phyloP scores from a whole-genome alignment of 305 asterid genomes.

The Striga hermonthica region DNA sequence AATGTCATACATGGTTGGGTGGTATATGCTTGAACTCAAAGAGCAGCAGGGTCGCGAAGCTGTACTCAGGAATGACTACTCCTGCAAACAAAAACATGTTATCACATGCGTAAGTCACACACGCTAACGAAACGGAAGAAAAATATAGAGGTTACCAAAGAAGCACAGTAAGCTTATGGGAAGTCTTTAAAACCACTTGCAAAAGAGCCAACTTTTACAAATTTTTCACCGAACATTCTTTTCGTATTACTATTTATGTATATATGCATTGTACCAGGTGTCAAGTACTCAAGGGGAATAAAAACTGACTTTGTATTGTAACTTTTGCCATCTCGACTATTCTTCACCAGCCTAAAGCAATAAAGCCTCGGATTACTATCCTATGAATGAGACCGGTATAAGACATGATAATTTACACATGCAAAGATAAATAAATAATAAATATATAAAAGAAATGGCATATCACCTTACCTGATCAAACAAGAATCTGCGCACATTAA shows the following conservation, averaged over 20 bases:
- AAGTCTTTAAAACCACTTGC: no score
- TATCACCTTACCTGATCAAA: conserved; percentile 48
- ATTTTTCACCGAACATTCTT: neutral
- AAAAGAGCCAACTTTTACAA: neutral
- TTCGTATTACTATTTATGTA: no score
- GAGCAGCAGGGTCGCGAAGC: conserved; percentile 69
- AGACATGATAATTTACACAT: no score
- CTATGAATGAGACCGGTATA: conserved; percentile 23
- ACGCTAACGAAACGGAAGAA: no score
- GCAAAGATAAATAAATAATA: no score
- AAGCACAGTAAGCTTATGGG: no score
- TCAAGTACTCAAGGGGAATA: conserved; percentile 75
- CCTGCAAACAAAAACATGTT: conserved; percentile 27
- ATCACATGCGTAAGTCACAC: no score
- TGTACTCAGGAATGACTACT: conserved; percentile 61
- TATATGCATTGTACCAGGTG: conserved; percentile 46
- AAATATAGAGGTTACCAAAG: no score
- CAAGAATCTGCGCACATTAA: conserved; percentile 70
- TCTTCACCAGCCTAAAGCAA: conserved; percentile 74
- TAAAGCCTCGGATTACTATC: conserved; percentile 69
- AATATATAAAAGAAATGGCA: no score
- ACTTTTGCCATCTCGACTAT: conserved; percentile 74
- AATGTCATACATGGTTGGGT: conserved; percentile 56
- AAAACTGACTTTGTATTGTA: conserved; percentile 73
- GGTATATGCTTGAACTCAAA: conserved; percentile 76